Base-by-base conservation (phyloP, 352 stramenopile species). In the Peronospora destructor region DNA sequence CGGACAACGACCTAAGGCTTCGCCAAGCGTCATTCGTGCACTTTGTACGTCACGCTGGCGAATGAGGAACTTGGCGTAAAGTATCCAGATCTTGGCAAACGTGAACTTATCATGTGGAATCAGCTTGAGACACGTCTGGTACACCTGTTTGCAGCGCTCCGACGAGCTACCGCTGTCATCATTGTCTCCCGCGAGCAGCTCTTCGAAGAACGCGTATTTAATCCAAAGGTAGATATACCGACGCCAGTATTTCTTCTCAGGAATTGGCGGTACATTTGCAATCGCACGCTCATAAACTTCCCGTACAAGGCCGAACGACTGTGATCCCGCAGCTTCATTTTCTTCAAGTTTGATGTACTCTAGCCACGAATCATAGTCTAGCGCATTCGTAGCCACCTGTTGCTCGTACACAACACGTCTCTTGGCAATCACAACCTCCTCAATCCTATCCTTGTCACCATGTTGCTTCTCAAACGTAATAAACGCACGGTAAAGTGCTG, bases 211-310 rank as follows among this genome's bases (percentile, higher is more conserved):
- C 6, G 96, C 95, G 64, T 98, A 99, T 61, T 98, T 98, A 61
- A 99, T 98, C 96, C 96, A 99, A 16, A 99, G 66, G 63, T 98
- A 99, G 51, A 99, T 97, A 66, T 99, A 99, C 10, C 97, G 68
- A 44, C 88, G 91, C 97, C 97, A 99, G 73, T 97, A 97, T 40
- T 92, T 80, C 67, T 99, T 99, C 33, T 98, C 86, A 5, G 76
- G 53, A n/a, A 92, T 71, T 4, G 95, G 95, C 11, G 96, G 96
- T 12, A 98, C 68, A 45, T 98, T 95, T 10, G 84, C 72, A 38
- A 98, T 91, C 10, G 95, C 95, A 21, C 90, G 84, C 68, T 98
- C 94, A 64, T 98, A 99, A 5, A 97, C 89, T 43, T 98, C 94
- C 37, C 95, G 78, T 5, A 98, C 87, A 6, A 84, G 56, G 0